Base-by-base conservation (phyloP, 768 basidiomycete genomes). In the Neoboletus subvelutipes region DNA sequence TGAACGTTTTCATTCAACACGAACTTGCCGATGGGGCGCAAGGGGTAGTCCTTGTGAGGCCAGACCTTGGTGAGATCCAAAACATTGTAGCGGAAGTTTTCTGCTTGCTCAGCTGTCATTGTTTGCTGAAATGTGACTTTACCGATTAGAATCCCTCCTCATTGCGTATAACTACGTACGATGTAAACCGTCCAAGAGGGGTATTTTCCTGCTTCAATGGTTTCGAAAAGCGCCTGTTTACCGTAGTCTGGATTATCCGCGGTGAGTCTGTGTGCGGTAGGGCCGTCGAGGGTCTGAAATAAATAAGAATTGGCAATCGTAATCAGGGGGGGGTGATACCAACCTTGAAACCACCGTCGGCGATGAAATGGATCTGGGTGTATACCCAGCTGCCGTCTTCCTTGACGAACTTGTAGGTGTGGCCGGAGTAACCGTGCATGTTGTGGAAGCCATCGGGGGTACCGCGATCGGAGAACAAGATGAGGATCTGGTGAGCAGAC, bases 391-490 rank as follows among this genome's bases (percentile, higher is more conserved):
- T 83, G 45, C 92, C 93, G 50, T 94, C 86, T 1, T 78, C 83
- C 75, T 94, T 93, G 74, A 90, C 79, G 73, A 94, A 85, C 72
- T 94, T 91, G 80, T 80, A 92, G 33, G 94, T 88, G 80, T 97
- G 93, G 17, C 95, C 92, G 49, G 90, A 91, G 79, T 94, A 97
- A 3, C 94, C 95, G 75, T 98, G 92, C 85, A 85, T 79, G 59
- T 86, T 78, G 74, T 90, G 86, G 77, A 77, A 94, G n/a, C 84
- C 94, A 73, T 86, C 87, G 58, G 96, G 95, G 54, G 93, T 97
- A 46, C 92, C 88, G 66, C 95, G 91, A 75, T 98, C 95, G n/a
- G 90, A 90, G 78, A 97, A 88, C 57, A 92, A 81, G 71, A 95
- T 95, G 82, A 91, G 80, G 66, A 92, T 77, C 75, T 93, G 91